phyloP scores from a whole-genome alignment of 148 eudicot genomes.

The Amaranthus hypochondriacus region DNA sequence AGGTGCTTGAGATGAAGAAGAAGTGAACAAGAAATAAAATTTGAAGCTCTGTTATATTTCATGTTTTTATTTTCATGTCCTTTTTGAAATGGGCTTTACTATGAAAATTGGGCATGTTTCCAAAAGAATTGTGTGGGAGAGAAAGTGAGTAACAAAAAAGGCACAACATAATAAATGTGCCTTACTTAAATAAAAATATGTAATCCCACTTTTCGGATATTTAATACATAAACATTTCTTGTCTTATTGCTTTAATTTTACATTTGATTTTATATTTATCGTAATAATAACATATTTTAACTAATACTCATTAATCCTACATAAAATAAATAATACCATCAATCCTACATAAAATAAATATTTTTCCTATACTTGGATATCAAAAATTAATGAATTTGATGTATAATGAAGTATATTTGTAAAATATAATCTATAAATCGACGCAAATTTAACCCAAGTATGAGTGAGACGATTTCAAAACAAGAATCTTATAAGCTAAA shows the following conservation, averaged over 20 bases:
- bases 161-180: neutral
- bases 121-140: neutral
- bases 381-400: no score
- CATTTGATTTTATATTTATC: neutral
- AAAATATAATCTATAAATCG: no score
- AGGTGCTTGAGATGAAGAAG: constrained; percentile 19
- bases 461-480: no score
- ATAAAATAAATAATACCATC: no score
- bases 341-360: no score
- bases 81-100: neutral
- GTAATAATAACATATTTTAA: no score
- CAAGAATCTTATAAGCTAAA: no score
- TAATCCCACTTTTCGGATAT: neutral
- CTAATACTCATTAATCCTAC: no score
- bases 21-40: constrained; percentile 15
- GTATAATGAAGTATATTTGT: no score
- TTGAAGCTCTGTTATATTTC: neutral
- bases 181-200: neutral
- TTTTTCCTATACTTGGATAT: no score
- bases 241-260: neutral
- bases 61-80: neutral
- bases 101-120: neutral
- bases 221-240: neutral
- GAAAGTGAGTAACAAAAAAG: neutral
- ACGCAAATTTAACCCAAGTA: no score